Conservation (phyloP, 1,139 yeast species). For the Lodderomyces margitis region DNA sequence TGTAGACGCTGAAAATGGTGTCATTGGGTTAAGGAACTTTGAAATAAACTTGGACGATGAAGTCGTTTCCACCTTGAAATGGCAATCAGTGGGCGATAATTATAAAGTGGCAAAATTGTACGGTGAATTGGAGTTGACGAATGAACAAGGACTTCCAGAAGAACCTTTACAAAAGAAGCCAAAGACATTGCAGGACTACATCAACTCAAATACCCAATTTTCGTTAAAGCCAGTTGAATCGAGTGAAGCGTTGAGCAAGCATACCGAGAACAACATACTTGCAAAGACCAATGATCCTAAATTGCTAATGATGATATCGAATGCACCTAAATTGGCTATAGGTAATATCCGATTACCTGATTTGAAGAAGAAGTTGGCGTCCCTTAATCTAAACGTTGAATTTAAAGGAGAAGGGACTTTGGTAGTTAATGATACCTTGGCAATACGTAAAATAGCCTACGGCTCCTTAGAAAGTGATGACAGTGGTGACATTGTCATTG, state of each 20-base stretch:
- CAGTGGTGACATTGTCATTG: constrained; percentile 81
- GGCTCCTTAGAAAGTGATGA: constrained; percentile 38
- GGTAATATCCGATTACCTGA: constrained; percentile 90
- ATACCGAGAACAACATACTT: constrained; percentile 7
- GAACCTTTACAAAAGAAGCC: constrained; percentile 14
- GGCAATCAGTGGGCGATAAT: constrained; percentile 86
- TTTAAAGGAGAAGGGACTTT: constrained; percentile 91
- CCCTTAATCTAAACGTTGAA: constrained; percentile 70
- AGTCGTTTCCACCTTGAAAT: constrained; percentile 59
- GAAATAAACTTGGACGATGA: constrained; percentile 71
- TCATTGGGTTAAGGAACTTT: constrained; percentile 54
- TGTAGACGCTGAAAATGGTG: constrained; percentile 26
- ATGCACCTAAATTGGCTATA: constrained; percentile 57
- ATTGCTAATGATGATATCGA: constrained; percentile 14
- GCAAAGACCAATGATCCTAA: constrained; percentile 12
- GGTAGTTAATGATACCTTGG: constrained; percentile 76
- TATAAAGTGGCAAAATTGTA: constrained; percentile 79
- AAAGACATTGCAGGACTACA: constrained; percentile 27
- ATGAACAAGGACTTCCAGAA: constrained; percentile 17
- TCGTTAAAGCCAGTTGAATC: constrained; percentile 30
- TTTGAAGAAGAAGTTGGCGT: constrained; percentile 60
- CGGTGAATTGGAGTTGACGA: constrained; percentile 61
- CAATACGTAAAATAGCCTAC: constrained; percentile 67
- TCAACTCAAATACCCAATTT: constrained; percentile 38
- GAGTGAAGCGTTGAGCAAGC: constrained; percentile 2